Evolutionary conservation across 345 rosid species (phyloP), one percentile per base, ranked within the genome.

Genomic region (Psidium guajava): DNA sequence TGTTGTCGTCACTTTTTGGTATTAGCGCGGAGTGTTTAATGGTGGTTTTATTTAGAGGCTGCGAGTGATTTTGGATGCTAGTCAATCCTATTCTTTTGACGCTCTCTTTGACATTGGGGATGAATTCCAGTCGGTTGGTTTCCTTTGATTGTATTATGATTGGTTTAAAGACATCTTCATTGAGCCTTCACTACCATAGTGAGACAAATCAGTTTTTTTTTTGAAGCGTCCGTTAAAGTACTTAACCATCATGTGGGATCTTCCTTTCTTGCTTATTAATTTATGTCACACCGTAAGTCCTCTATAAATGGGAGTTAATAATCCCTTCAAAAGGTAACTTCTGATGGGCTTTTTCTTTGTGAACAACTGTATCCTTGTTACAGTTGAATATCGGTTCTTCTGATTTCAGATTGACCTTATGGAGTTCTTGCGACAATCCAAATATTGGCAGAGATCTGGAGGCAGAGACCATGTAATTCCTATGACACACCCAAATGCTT

Each of bases 401-500:
- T 90, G 85, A 54, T 92, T 86, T 90, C 91, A 97, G 99, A 93
- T 93, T 87, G 98, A 97, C 64, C 86, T 96, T 53, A 85, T 97
- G 85, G 93, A 94, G 57, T 87, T 92, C 85, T 85, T 97, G 92
- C 88, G 64, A 84, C 87, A 88, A n/a, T 96, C 99, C 3, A 91
- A 93, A 87, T 93, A 95, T 87, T 97, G 98, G 98, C 95, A 96
- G 91, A 94, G 94, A 84, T 97, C 99, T 86, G 93, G 92, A 83
- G 98, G 99, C 51, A 95, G 93, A 90, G 98, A 97, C 90, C 99
- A 97, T 86, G 95, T 97, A 85, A 93, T 97, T 92, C 96, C 98
- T 42, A 96, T 96, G 98, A 95, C 98, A 85, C 99, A 97, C 92
- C 99, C 99, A n/a, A 97, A 97, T 90, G 99, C 99, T 84, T 96